phyloP scores from a whole-genome alignment of 345 rosid genomes.

The Lagerstroemia speciosa region DNA sequence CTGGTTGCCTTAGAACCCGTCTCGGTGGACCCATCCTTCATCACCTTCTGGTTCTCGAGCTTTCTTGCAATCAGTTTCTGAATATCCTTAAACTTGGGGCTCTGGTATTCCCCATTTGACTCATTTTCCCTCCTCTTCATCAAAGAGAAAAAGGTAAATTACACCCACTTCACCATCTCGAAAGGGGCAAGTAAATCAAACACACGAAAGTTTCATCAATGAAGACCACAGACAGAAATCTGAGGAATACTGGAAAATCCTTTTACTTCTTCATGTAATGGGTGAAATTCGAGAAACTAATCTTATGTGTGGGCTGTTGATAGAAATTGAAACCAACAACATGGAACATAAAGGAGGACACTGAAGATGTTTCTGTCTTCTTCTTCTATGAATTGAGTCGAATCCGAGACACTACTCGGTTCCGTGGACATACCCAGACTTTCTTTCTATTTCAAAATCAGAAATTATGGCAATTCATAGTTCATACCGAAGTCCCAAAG shows the following conservation, averaged over 20 bases:
- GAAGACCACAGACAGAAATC: background rate
- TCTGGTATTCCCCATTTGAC: constrained; percentile 32
- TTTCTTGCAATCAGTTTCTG: constrained; percentile 63
- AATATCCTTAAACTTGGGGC: constrained; percentile 58
- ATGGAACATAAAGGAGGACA: background rate
- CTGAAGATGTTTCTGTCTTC: background rate
- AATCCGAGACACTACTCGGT: too few species aligned
- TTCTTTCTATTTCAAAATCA: background rate
- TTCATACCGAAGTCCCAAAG: background rate
- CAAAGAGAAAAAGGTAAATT: constrained; percentile 7
- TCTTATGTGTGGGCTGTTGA: too few species aligned
- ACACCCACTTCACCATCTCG: background rate
- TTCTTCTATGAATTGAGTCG: too few species aligned
- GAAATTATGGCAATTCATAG: background rate
- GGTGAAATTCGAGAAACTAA: background rate
- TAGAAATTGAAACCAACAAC: background rate
- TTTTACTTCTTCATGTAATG: background rate
- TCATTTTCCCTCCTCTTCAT: constrained; percentile 28
- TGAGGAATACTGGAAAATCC: background rate
- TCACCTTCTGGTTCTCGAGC: constrained; percentile 42
- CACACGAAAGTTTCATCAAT: background rate
- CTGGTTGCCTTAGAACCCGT: constrained; percentile 15
- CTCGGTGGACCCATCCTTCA: constrained; percentile 31
- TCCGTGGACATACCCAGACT: too few species aligned
- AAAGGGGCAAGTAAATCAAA: background rate